Evolutionary conservation across 805 yeast genomes (phyloP).

Genomic region (Wickerhamomyces bovis): DNA sequence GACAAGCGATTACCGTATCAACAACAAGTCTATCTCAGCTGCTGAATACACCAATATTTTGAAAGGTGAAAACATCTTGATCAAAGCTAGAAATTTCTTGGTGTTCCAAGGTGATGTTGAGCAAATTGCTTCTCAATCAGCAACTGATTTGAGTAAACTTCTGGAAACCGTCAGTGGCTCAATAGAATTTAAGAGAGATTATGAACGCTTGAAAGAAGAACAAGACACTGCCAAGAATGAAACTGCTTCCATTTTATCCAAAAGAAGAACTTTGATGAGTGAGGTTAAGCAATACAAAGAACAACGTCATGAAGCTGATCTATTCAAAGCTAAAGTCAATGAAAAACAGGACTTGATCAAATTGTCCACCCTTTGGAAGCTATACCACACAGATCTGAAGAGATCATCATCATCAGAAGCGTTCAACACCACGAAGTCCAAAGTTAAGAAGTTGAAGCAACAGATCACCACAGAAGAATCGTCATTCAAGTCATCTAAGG

Average conservation of each 20-base stretch:
- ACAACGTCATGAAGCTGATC: conserved; percentile 66
- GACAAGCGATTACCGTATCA: conserved; percentile 59
- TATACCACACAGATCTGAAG: conserved; percentile 51
- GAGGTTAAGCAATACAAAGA: conserved; percentile 76
- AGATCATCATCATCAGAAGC: conserved; percentile 22
- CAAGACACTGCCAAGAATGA: conserved; percentile 59
- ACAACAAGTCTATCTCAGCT: conserved; percentile 55
- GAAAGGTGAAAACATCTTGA: conserved; percentile 72
- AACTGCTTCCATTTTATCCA: conserved; percentile 57
- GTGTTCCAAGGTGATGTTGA: conserved; percentile 98
- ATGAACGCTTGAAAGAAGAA: conserved; percentile 56
- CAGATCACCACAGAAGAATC: conserved; percentile 32
- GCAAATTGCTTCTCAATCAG: conserved; percentile 81
- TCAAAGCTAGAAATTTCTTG: conserved; percentile 84
- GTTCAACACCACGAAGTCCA: conserved; percentile 21
- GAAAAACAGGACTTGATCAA: conserved; percentile 44
- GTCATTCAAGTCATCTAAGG: conserved; percentile 31
- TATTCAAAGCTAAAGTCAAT: conserved; percentile 48
- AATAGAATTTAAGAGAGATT: conserved; percentile 56
- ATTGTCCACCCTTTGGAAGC: conserved; percentile 51
- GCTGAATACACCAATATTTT: conserved; percentile 59
- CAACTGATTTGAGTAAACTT: conserved; percentile 64
- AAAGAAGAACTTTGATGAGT: conserved; percentile 60
- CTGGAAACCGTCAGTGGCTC: conserved; percentile 87
- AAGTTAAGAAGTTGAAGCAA: conserved; percentile 27